Base-by-base conservation (phyloP, 2,329 filamentous ascomycete species). In the Phaeosphaeriaceae sp. region DNA sequence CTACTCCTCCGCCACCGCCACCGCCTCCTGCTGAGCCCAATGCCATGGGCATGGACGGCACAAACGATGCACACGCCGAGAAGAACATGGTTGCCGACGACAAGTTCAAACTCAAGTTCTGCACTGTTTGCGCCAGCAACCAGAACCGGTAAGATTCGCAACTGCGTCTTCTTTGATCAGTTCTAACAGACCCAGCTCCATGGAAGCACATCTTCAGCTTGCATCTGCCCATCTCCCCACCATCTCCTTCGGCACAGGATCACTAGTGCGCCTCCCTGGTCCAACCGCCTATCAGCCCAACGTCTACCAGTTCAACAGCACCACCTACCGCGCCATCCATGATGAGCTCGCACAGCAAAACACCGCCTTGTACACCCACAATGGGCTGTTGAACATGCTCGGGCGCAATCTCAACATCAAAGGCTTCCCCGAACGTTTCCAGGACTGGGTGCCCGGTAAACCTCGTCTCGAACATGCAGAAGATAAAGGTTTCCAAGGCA, bases 101-200 rank as follows among this genome's bases (percentile, higher is more conserved):
- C 24, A 82, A 81, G n/a, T 97, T 89, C 84, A 97, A 95, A 80
- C 86, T 99, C 61, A 96, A 91, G 75, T 97, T 98, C 80, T 97
- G 93, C 83, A 98, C 95, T 2, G 94, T 99, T n/a, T 99, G 95
- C 80, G 95, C 95, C 7, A 97, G 93, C 72, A 99, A 99, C 72
- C 93, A 99, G 78, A 99, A 99, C 75, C 89, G 95, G 88, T 96
- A 83, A 63, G 84, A 52, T 42, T 2, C n/a, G 2, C 45, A 19
- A 17, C 21, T n/a, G 11, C 15, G n/a, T 24, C 10, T 7, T 7
- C 27, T n/a, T 10, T 11, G 7, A n/a, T 3, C 15, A 3, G 22
- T 22, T 50, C 67, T 72, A 60, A 74, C 62, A 11, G 9, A 25
- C 36, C 27, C 69, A 91, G 90, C 78, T 92, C 92, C n/a, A 98